Percentiles rank a stretch among this genome's conserved stretches.
phyloP scores from a whole-genome alignment of 1,284 basidiomycete genomes.

The Heliocybe sulcata region DNA sequence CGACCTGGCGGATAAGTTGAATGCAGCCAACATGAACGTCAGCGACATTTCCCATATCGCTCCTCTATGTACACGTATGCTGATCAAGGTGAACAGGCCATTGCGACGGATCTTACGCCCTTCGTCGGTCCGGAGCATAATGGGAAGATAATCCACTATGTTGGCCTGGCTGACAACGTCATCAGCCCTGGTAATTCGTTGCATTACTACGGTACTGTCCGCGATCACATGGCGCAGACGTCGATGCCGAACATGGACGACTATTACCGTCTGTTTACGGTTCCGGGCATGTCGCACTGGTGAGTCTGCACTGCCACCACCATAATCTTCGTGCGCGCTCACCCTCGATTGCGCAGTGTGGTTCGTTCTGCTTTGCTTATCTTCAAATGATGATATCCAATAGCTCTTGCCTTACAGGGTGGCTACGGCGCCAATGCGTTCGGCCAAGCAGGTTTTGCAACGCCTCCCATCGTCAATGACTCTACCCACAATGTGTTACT shows the following conservation, averaged over 20 bases:
- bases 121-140: conserved; percentile 19
- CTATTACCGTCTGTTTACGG: conserved; percentile 1
- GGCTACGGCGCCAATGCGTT: conserved; percentile 2
- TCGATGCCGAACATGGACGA: not conserved
- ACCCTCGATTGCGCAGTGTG: no score
- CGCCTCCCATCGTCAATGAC: not conserved
- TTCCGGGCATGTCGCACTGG: conserved; percentile 1
- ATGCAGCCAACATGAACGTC: conserved; percentile 14
- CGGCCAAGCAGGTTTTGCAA: not conserved
- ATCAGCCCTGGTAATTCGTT: conserved; percentile 19
- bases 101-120: conserved; percentile 18
- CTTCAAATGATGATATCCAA: no score
- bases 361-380: no score
- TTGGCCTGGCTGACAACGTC: conserved; percentile 22
- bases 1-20: conserved; percentile 11
- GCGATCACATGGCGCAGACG: not conserved
- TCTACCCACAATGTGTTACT: conserved; percentile 26
- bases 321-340: no score
- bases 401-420: no score
- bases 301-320: no score
- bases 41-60: no score
- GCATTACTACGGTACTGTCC: not conserved
- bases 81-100: conserved; percentile 10
- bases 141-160: conserved; percentile 25
- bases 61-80: conserved; percentile 4